Evolutionary conservation across 2,329 filamentous ascomycete species (phyloP).

Genomic region (Trichoderma brevicompactum): DNA sequence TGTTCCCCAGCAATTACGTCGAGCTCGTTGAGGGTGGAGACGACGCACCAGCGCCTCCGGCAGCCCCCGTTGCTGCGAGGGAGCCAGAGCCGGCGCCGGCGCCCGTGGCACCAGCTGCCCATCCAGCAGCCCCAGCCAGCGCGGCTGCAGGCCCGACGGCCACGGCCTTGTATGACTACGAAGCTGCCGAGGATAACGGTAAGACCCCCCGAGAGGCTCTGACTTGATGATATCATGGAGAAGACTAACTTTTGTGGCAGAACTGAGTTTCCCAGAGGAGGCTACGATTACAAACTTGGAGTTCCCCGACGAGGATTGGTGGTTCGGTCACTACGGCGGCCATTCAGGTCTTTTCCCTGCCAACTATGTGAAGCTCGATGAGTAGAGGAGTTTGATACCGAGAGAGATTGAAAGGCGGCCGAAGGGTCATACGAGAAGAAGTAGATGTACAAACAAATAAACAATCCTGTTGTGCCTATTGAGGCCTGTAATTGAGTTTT

Average conservation of each 20-base stretch:
- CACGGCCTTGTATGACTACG: slow-evolving; percentile 91
- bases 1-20: slow-evolving; percentile 98
- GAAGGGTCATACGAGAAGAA: not conserved
- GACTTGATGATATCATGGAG: not conserved
- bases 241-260: slow-evolving; percentile 50
- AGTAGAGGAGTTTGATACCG: slow-evolving; percentile 31
- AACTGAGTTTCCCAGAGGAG: slow-evolving; percentile 83
- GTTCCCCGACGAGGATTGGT: slow-evolving; percentile 99
- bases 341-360: slow-evolving; percentile 81
- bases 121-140: slow-evolving; percentile 45
- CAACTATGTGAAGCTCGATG: slow-evolving; percentile 68
- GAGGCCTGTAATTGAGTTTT: slow-evolving; percentile 2
- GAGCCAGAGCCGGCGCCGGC: slow-evolving; percentile 41
- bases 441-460: slow-evolving; percentile 28
- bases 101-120: slow-evolving; percentile 40
- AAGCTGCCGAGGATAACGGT: slow-evolving; percentile 94
- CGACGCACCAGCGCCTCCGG: slow-evolving; percentile 41
- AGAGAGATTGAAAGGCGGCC: not conserved
- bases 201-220: slow-evolving; percentile 35
- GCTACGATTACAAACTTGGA: slow-evolving; percentile 82
- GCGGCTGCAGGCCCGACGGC: slow-evolving; percentile 66
- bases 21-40: slow-evolving; percentile 73
- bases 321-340: slow-evolving; percentile 85
- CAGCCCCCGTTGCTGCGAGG: slow-evolving; percentile 38
- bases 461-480: slow-evolving; percentile 17